Evolutionary conservation across 116 monocot genomes (phyloP).

Genomic region (Phalaenopsis hybrid): DNA sequence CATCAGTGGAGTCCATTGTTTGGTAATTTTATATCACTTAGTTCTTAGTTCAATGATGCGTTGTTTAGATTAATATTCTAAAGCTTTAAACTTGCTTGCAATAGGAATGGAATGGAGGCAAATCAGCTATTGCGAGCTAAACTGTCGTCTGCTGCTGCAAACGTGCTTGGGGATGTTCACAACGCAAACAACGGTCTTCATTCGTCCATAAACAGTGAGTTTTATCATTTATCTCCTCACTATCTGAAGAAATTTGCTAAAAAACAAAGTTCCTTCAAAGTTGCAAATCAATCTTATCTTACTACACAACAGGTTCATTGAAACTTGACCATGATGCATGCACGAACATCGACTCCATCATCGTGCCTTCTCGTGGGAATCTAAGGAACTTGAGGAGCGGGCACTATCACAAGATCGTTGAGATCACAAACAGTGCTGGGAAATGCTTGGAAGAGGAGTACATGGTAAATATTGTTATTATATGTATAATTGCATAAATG

Average conservation of each 20-base stretch:
- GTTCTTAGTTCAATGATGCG: not conserved
- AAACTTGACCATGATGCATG: conserved; percentile 60
- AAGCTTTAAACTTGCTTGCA: not conserved
- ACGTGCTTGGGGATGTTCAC: conserved; percentile 41
- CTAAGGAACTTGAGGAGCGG: conserved; percentile 35
- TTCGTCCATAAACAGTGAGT: conserved; percentile 70
- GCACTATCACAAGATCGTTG: conserved; percentile 43
- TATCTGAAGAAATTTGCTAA: no score
- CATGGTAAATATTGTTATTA: conserved; percentile 21
- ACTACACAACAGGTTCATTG: conserved; percentile 25
- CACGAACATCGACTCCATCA: conserved; percentile 36
- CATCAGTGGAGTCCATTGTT: conserved; percentile 42
- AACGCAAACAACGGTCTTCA: conserved; percentile 41
- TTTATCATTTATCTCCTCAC: not conserved
- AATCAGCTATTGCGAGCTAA: conserved; percentile 34
- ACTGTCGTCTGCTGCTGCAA: conserved; percentile 42
- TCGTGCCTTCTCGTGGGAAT: conserved; percentile 30
- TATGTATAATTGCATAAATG: not conserved
- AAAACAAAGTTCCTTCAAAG: not conserved
- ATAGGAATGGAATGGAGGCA: conserved; percentile 49
- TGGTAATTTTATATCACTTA: conserved; percentile 25
- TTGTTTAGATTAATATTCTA: not conserved
- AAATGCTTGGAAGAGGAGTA: conserved; percentile 56
- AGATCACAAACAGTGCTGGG: conserved; percentile 39
- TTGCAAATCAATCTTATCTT: not conserved